Evolutionary conservation across 768 basidiomycete genomes (phyloP), one percentile per base, ranked within the genome.

Genomic region (Boletus rubescentipes): DNA sequence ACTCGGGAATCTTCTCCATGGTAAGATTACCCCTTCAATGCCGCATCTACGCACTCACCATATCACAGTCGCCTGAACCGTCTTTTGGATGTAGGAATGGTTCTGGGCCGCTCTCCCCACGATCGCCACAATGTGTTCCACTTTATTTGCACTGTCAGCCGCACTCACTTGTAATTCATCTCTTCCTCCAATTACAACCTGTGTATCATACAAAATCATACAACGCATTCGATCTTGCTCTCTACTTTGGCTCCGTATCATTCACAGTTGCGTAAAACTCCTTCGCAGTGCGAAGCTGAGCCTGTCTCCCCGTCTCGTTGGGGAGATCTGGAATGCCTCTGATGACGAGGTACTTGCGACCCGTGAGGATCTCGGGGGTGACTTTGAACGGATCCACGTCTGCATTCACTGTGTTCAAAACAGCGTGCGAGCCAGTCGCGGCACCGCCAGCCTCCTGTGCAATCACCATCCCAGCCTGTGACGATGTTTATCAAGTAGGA

Each of bases 181-280:
- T n/a, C n/a, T n/a, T n/a, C n/a, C n/a, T n/a, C n/a, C n/a, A n/a
- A n/a, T n/a, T n/a, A n/a, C n/a, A n/a, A n/a, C n/a, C n/a, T n/a
- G n/a, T n/a, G n/a, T n/a, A n/a, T n/a, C n/a, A n/a, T n/a, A n/a
- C n/a, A n/a, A n/a, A n/a, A n/a, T n/a, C n/a, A n/a, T n/a, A n/a
- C n/a, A n/a, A n/a, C n/a, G n/a, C n/a, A 8, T 8, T n/a, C 36
- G 9, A 37, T 37, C 30, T 5, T 38, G 15, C 14, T 6, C n/a
- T 44, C 37, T 52, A 85, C 60, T 79, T 77, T 7, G 83, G 75
- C 5, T 84, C 80, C 48, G 81, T 78, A 57, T 95, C 90, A 51
- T 84, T 80, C 6, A 92, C 87, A 5, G 81, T 84, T n/a, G 81
- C 81, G 63, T 93, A 96, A 67, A 95, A 93, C 65, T 95, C 93